Conservation (phyloP, 2,329 filamentous ascomycete genomes). For the Emergomyces africanus region DNA sequence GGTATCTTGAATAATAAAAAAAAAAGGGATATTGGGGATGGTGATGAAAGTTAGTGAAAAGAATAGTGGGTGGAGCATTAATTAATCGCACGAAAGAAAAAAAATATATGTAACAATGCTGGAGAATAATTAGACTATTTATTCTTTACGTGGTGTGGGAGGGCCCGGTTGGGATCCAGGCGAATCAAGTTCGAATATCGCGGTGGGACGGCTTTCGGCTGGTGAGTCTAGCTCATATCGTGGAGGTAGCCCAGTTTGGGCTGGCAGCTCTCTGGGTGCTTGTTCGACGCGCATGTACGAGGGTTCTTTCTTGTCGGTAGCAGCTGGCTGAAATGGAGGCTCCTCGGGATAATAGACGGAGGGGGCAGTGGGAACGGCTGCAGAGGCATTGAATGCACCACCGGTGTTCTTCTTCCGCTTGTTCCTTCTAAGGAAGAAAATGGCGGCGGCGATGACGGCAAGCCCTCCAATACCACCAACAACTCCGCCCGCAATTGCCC, state of each 20-base stretch:
- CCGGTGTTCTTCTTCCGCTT: background rate
- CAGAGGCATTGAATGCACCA: background rate
- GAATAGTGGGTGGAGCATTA: background rate
- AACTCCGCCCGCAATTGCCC: conserved; percentile 15
- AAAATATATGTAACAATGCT: background rate
- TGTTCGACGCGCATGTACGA: background rate
- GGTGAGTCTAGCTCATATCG: background rate
- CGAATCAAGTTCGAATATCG: background rate
- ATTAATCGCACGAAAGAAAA: background rate
- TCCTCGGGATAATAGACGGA: background rate
- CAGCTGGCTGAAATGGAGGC: background rate
- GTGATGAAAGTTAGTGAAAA: background rate
- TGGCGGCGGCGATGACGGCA: conserved; percentile 1
- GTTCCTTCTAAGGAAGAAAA: conserved; percentile 2
- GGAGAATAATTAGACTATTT: background rate
- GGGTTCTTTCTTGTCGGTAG: background rate
- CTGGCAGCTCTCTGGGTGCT: background rate
- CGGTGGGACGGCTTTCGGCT: too few species aligned
- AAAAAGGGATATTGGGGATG: background rate
- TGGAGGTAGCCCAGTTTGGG: background rate
- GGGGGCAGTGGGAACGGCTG: background rate
- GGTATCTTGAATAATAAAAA: background rate
- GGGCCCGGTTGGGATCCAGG: background rate
- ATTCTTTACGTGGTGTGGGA: background rate
- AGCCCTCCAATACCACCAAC: conserved; percentile 10